Conservation (phyloP, 371 early-diverging fungal species). For the Paramicrosporidium saccamoebae region DNA sequence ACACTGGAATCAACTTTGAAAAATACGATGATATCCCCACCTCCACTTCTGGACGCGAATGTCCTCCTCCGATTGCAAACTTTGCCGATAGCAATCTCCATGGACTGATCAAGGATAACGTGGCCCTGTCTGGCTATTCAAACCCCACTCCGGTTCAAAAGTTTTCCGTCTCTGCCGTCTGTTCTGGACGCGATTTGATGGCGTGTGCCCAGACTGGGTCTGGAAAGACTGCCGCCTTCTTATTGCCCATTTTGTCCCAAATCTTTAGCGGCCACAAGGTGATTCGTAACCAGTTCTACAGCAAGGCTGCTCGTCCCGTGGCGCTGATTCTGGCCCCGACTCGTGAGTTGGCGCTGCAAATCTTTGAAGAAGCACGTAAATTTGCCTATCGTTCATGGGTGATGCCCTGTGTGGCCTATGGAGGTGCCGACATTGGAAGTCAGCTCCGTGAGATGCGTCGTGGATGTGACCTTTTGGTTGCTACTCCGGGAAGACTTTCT, state of each 20-base stretch:
- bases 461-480: constrained; percentile 86
- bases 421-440: constrained; percentile 70
- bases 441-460: constrained; percentile 59
- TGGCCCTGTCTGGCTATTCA: constrained; percentile 54
- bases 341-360: constrained; percentile 90
- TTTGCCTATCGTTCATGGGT: constrained; percentile 72
- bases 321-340: constrained; percentile 83
- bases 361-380: constrained; percentile 39
- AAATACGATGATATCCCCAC: constrained; percentile 89
- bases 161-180: constrained; percentile 27
- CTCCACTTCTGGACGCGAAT: constrained; percentile 47
- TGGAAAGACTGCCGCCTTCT: constrained; percentile 61
- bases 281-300: constrained; percentile 40
- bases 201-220: constrained; percentile 79
- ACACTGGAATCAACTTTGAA: constrained; percentile 83
- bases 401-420: constrained; percentile 74
- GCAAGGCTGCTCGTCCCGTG: constrained; percentile 48
- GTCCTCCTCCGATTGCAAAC: constrained; percentile 28
- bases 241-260: constrained; percentile 57
- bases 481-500: constrained; percentile 89
- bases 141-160: constrained; percentile 81
- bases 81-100: constrained; percentile 33
- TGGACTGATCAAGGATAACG: constrained; percentile 53
- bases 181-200: constrained; percentile 28
- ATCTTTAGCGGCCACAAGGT: constrained; percentile 33